phyloP scores from a whole-genome alignment of 257 asterid genomes.

The Solanum chilense region DNA sequence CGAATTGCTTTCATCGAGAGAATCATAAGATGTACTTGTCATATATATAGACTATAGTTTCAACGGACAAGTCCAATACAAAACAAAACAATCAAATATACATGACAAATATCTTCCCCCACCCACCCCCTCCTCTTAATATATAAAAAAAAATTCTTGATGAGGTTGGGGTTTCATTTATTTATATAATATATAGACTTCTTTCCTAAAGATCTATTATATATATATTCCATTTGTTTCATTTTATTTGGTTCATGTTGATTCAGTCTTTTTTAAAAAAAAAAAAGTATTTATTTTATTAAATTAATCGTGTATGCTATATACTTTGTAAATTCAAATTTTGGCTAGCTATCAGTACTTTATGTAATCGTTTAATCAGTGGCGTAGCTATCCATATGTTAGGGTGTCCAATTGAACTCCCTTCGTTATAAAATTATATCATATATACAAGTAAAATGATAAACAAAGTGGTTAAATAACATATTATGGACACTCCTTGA shows the following conservation, averaged over 20 bases:
- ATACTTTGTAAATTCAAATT: background rate
- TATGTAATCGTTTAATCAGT: no score
- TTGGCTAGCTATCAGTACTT: background rate
- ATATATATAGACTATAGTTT: background rate
- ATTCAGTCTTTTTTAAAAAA: no score
- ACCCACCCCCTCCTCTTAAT: background rate
- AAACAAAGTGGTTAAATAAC: no score
- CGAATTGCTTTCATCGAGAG: background rate
- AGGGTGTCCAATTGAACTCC: no score
- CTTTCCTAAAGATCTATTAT: background rate
- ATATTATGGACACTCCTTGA: no score
- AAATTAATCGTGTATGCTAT: background rate
- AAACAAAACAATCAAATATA: background rate
- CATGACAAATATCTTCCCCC: background rate
- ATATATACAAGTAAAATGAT: no score
- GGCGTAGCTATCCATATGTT: no score
- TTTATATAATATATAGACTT: background rate
- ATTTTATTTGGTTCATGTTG: background rate
- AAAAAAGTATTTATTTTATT: background rate
- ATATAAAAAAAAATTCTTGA: background rate
- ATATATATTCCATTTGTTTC: background rate
- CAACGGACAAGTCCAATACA: slow-evolving; percentile 5
- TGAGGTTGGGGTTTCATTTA: background rate
- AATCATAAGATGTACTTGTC: background rate
- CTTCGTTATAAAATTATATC: no score